phyloP scores from a whole-genome alignment of 305 asterid species.

The Coffea humblotiana region DNA sequence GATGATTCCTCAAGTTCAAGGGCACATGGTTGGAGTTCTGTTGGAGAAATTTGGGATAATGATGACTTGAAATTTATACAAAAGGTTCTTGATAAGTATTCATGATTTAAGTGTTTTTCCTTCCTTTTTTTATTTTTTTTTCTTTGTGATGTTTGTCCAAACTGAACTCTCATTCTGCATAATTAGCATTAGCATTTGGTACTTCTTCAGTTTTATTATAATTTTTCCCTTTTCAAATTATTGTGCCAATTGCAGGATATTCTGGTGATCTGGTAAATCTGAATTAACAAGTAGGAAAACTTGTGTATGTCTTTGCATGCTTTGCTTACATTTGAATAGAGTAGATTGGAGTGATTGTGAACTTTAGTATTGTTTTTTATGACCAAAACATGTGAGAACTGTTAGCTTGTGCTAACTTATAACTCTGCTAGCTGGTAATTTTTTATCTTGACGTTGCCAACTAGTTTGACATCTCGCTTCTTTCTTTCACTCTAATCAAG shows the following conservation, averaged over 20 bases:
- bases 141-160: not conserved
- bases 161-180: not conserved
- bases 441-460: not conserved
- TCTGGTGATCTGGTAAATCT: not conserved
- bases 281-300: not conserved
- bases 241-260: not conserved
- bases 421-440: not conserved
- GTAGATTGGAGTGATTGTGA: not conserved
- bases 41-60: slow-evolving; percentile 43
- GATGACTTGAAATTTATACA: slow-evolving; percentile 56
- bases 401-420: too few relatives aligned
- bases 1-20: slow-evolving; percentile 43
- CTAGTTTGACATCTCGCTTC: not conserved
- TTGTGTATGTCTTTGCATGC: not conserved
- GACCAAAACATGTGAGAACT: not conserved
- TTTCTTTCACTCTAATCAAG: not conserved
- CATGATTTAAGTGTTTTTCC: not conserved
- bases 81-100: slow-evolving; percentile 47
- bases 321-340: not conserved
- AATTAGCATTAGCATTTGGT: not conserved
- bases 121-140: not conserved
- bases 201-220: not conserved
- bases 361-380: not conserved
- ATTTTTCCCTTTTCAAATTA: not conserved
- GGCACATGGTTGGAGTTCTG: slow-evolving; percentile 28